Percentiles rank a stretch among this genome's conserved stretches.
Evolutionary conservation across 2,329 filamentous ascomycete species (phyloP).

Genomic region (Aspergillus melleus): DNA sequence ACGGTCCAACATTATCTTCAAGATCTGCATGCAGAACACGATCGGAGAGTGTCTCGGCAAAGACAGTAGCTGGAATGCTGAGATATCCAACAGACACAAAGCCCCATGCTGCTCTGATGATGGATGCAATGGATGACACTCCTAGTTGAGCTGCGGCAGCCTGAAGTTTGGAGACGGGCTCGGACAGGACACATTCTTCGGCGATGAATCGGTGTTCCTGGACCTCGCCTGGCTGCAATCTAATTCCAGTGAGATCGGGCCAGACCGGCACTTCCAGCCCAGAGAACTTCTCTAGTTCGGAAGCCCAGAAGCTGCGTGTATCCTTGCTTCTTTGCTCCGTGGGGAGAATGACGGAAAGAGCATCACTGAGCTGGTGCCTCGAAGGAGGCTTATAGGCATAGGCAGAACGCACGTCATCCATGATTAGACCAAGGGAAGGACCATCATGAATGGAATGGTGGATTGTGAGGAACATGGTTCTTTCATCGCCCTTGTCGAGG

Average conservation of each 20-base stretch:
- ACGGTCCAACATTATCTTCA: conserved; percentile 30
- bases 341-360: conserved; percentile 24
- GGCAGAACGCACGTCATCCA: conserved; percentile 26
- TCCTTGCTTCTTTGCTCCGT: conserved; percentile 14
- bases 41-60: conserved; percentile 35
- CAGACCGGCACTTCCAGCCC: conserved; percentile 25
- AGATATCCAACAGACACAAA: conserved; percentile 29
- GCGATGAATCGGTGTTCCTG: conserved; percentile 20
- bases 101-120: conserved; percentile 32
- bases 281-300: conserved; percentile 23
- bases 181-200: conserved; percentile 16
- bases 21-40: conserved; percentile 29
- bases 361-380: conserved; percentile 30
- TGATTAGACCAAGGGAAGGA: conserved; percentile 30
- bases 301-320: conserved; percentile 26
- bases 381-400: conserved; percentile 22
- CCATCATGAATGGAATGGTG: conserved; percentile 38
- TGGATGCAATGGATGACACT: conserved; percentile 28
- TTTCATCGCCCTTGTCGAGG: conserved; percentile 23
- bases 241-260: conserved; percentile 29
- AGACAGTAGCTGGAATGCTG: conserved; percentile 27
- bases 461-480: conserved; percentile 38
- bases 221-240: conserved; percentile 10
- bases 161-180: conserved; percentile 19
- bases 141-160: conserved; percentile 22